Conservation (phyloP, 345 rosid species). For the Trapa bicornis region DNA sequence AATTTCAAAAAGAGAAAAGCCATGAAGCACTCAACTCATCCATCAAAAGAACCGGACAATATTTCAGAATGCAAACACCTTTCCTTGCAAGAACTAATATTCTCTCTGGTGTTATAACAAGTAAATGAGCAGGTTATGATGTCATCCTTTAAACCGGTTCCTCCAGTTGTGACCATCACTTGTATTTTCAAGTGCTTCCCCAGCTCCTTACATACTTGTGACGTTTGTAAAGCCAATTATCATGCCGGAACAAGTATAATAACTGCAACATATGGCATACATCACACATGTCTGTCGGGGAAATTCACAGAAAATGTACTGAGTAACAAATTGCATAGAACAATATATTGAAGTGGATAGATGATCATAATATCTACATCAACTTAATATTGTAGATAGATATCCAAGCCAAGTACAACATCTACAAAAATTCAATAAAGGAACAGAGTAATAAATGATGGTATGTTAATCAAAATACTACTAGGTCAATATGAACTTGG, state of each 20-base stretch:
- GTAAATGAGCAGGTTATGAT: conserved; percentile 94
- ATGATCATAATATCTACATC: background rate
- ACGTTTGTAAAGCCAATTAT: conserved; percentile 97
- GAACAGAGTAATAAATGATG: background rate
- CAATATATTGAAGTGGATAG: background rate
- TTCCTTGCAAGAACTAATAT: conserved; percentile 89
- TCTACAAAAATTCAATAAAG: background rate
- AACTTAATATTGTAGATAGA: background rate
- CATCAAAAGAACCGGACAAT: conserved; percentile 93
- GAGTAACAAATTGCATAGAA: background rate
- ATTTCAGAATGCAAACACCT: conserved; percentile 89
- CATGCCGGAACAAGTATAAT: conserved; percentile 95
- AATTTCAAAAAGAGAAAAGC: background rate
- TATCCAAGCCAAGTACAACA: no score
- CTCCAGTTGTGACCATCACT: conserved; percentile 99
- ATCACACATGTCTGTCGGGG: background rate
- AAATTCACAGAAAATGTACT: background rate
- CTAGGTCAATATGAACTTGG: background rate
- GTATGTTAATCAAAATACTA: background rate
- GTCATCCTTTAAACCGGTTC: conserved; percentile 98
- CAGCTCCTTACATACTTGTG: conserved; percentile 98
- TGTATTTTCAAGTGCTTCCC: conserved; percentile 87
- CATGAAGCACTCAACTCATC: conserved; percentile 54
- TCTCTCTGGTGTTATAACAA: conserved; percentile 99
- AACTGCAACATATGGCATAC: conserved; percentile 28